These are phyloP conservation scores for Penicillium samsonianum DNA, from an alignment of 495 filamentous ascomycete genomes.

Conservation along the genomic window DNA sequence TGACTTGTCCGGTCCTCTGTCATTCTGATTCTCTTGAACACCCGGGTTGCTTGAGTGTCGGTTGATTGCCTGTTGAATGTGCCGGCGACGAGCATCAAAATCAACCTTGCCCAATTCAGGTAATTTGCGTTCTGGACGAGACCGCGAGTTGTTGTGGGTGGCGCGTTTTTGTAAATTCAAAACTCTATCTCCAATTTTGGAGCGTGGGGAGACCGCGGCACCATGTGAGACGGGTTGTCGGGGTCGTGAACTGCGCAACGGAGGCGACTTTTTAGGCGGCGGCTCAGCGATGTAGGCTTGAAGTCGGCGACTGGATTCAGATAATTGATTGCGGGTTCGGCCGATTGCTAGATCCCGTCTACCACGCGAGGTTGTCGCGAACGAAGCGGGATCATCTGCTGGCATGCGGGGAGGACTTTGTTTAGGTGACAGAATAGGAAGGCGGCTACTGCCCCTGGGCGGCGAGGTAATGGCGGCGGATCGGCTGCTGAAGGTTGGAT, in stretches of 20 bases:
- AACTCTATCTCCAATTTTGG: conserved; percentile 55
- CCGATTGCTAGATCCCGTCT: conserved; percentile 35
- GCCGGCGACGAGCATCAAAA: conserved; percentile 73
- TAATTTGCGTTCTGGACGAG: conserved; percentile 44
- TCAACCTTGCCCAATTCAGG: conserved; percentile 70
- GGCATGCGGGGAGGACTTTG: conserved; percentile 35
- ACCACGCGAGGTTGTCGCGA: conserved; percentile 38
- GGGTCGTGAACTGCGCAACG: conserved; percentile 78
- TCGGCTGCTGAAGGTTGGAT: conserved; percentile 45
- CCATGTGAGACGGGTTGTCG: conserved; percentile 77
- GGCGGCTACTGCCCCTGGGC: conserved; percentile 48
- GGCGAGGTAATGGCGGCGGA: conserved; percentile 36
- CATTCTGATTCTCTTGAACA: conserved; percentile 64
- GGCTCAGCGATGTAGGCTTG: conserved; percentile 68
- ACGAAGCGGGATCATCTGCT: conserved; percentile 34
- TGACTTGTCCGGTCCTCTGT: conserved; percentile 45
- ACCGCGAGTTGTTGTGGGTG: conserved; percentile 33
- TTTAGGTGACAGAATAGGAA: conserved; percentile 45
- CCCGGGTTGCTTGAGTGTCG: conserved; percentile 45
- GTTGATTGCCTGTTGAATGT: conserved; percentile 78
- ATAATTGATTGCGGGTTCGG: conserved; percentile 38
- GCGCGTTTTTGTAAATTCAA: conserved; percentile 42
- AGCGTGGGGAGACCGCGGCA: conserved; percentile 64
- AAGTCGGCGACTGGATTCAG: conserved; percentile 52
- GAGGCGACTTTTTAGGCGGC: conserved; percentile 66